Percentiles rank a stretch among this genome's conserved stretches.
Evolutionary conservation across 1,284 basidiomycete species (phyloP).

Genomic region (Cutaneotrichosporon mucoides): DNA sequence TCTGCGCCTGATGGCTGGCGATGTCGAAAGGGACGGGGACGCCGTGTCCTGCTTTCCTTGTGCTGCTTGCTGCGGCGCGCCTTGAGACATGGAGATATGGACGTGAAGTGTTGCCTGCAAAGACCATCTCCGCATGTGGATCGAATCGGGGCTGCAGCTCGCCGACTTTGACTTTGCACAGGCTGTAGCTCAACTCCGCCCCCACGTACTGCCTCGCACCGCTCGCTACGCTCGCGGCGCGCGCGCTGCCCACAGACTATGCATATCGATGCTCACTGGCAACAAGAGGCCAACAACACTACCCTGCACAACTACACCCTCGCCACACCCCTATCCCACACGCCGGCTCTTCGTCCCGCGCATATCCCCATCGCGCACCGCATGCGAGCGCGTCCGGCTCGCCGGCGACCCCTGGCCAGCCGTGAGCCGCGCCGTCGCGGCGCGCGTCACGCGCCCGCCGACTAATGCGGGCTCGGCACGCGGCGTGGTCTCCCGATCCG

Average conservation of each 20-base stretch:
- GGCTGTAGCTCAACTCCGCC: no score
- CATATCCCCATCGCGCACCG: background rate
- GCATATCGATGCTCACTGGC: background rate
- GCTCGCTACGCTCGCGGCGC: no score
- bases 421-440: background rate
- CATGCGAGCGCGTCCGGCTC: background rate
- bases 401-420: background rate
- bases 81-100: no score
- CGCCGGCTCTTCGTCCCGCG: background rate
- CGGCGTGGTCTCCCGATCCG: background rate
- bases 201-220: no score
- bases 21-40: no score
- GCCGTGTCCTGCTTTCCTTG: no score
- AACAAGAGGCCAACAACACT: background rate
- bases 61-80: no score
- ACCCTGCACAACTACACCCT: background rate
- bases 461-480: background rate
- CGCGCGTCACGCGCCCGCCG: background rate
- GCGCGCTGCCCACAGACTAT: background rate
- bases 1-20: no score
- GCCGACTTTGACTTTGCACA: no score
- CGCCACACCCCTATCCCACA: background rate
- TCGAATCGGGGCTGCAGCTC: no score
- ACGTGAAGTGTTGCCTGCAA: no score
- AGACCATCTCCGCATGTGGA: no score